Percentiles rank a stretch among this genome's conserved stretches.
phyloP scores from a whole-genome alignment of 208 protist species.

The Leishmania aethiopica region DNA sequence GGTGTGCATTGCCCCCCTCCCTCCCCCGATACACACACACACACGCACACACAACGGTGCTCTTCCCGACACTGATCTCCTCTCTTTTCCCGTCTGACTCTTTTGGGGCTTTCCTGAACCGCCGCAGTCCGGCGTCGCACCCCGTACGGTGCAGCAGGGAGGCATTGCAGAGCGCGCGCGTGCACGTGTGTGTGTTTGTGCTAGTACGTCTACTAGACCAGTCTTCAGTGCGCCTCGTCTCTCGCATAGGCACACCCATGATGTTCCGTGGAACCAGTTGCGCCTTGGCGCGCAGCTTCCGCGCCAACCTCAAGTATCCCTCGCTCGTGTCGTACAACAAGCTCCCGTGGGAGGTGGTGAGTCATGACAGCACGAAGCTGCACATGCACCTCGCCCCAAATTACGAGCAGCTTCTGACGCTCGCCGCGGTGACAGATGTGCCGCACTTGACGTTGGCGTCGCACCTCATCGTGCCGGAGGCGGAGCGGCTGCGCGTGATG shows the following conservation, averaged over 20 bases:
- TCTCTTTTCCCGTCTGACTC: neutral
- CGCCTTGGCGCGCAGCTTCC: slow-evolving; percentile 51
- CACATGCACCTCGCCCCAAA: slow-evolving; percentile 85
- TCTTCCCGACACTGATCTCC: neutral
- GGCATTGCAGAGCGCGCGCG: neutral
- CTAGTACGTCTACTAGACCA: neutral
- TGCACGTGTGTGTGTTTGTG: neutral
- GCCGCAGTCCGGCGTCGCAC: neutral
- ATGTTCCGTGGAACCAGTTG: slow-evolving; percentile 45
- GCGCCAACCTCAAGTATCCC: slow-evolving; percentile 83
- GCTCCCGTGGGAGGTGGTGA: slow-evolving; percentile 85
- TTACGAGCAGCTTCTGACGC: slow-evolving; percentile 79
- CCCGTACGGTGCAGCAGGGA: neutral
- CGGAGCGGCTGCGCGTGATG: slow-evolving; percentile 68
- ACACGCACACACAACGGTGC: neutral
- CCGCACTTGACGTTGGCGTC: slow-evolving; percentile 45
- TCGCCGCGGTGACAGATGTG: slow-evolving; percentile 58
- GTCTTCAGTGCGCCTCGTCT: slow-evolving; percentile 4
- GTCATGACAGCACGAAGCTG: slow-evolving; percentile 68
- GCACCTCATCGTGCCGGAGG: slow-evolving; percentile 47
- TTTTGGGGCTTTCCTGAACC: neutral
- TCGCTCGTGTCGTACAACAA: slow-evolving; percentile 91
- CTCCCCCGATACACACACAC: neutral
- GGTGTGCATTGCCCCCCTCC: neutral
- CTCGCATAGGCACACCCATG: neutral